Conservation (phyloP, 1,139 yeast species). For the Petasospora fabianii region DNA sequence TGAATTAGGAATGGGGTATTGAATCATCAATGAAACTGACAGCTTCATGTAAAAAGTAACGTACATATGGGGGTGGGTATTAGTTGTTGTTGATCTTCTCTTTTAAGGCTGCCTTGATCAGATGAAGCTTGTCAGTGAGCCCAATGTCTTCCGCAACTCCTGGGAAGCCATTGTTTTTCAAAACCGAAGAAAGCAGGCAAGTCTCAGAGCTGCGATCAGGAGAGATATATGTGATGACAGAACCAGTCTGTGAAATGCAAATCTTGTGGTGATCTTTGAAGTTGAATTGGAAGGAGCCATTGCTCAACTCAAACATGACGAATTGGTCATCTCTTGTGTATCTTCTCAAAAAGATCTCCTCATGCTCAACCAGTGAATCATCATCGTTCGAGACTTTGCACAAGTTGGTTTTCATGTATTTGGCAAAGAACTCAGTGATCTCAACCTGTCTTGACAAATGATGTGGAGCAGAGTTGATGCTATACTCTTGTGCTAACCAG, state of each 20-base stretch:
- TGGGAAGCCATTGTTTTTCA: conserved; percentile 63
- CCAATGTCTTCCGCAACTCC: conserved; percentile 54
- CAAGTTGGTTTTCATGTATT: conserved; percentile 77
- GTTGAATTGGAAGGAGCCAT: conserved; percentile 90
- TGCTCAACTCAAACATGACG: conserved; percentile 91
- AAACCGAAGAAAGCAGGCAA: conserved; percentile 55
- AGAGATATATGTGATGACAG: conserved; percentile 75
- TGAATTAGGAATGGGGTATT: background rate
- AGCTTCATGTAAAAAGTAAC: background rate
- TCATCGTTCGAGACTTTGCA: conserved; percentile 68
- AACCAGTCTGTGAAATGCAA: conserved; percentile 72
- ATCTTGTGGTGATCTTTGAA: conserved; percentile 93
- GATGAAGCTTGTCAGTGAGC: conserved; percentile 38
- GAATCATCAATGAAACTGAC: background rate
- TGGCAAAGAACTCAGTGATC: conserved; percentile 79
- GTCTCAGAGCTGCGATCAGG: conserved; percentile 73
- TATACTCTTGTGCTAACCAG: conserved; percentile 69
- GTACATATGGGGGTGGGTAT: background rate
- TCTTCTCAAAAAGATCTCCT: conserved; percentile 72
- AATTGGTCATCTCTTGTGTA: conserved; percentile 74
- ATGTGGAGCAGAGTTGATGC: conserved; percentile 52
- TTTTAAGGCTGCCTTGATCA: conserved; percentile 30
- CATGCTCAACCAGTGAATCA: conserved; percentile 40
- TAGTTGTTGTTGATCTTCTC: conserved; percentile 21
- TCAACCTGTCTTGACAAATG: conserved; percentile 69